Conservation (phyloP, 176 grass and related monocot genomes). For the Carex littledalei region DNA sequence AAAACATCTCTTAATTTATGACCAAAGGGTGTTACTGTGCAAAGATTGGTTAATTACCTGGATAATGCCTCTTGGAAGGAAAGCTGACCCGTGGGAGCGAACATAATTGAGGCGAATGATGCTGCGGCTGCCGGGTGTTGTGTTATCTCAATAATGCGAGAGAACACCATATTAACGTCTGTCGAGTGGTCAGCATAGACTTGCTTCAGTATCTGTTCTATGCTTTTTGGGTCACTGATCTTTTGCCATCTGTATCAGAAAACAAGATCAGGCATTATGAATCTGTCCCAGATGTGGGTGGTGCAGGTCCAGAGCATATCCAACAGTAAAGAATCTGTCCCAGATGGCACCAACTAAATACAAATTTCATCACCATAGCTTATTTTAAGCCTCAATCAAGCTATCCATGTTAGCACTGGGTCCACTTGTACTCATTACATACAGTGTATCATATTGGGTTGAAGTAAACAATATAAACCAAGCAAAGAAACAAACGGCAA, state of each 20-base stretch:
- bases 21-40: not conserved
- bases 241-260: slow-evolving; percentile 77
- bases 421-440: not conserved
- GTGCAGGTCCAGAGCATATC: not conserved
- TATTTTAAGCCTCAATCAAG: not conserved
- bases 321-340: not conserved
- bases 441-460: not conserved
- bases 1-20: not conserved
- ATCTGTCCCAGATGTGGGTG: too few relatives aligned
- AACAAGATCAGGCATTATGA: not conserved
- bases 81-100: slow-evolving; percentile 65
- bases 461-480: not conserved
- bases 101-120: slow-evolving; percentile 98
- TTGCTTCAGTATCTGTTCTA: slow-evolving; percentile 77
- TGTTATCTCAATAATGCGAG: slow-evolving; percentile 76
- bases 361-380: not conserved
- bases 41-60: slow-evolving; percentile 27
- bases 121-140: slow-evolving; percentile 90
- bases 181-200: slow-evolving; percentile 91
- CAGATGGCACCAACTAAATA: not conserved
- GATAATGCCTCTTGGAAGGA: slow-evolving; percentile 72
- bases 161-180: slow-evolving; percentile 85
- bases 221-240: slow-evolving; percentile 81
- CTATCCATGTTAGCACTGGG: not conserved
- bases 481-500: not conserved